A percentile compares a stretch with the other conserved stretches of the same genome.
Conservation (phyloP, 2,329 filamentous ascomycete genomes). For the Aspergillus quadricinctus region DNA sequence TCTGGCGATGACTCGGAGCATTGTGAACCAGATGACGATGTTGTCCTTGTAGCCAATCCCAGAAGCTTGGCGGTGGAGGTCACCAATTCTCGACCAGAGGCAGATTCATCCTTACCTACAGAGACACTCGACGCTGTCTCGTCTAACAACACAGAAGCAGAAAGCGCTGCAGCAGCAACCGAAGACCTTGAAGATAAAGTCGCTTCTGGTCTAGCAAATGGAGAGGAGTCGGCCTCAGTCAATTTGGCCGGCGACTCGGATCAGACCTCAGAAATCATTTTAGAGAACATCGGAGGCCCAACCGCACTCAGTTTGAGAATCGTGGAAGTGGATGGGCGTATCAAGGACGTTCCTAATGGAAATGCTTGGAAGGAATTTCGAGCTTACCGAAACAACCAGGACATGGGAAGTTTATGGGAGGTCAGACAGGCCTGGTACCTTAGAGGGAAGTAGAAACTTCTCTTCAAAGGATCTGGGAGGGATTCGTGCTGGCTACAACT, state of each 20-base stretch:
- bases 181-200: not conserved
- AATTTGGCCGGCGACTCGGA: slow-evolving; percentile 1
- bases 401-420: slow-evolving; percentile 44
- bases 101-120: not conserved
- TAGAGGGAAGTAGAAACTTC: slow-evolving; percentile 15
- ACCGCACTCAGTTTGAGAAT: slow-evolving; percentile 30
- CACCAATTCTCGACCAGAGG: not conserved
- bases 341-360: slow-evolving; percentile 24
- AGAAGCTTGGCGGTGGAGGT: slow-evolving; percentile 1
- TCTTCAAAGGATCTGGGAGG: not conserved
- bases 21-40: not conserved
- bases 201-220: not conserved
- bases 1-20: not conserved
- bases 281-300: slow-evolving; percentile 28
- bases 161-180: not conserved
- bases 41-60: not conserved
- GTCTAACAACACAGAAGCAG: not conserved
- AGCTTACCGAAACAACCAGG: slow-evolving; percentile 42
- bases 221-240: not conserved
- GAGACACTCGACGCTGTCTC: not conserved
- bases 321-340: slow-evolving; percentile 38
- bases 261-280: slow-evolving; percentile 19
- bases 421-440: slow-evolving; percentile 39
- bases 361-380: slow-evolving; percentile 45
- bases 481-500: not conserved